phyloP scores from a whole-genome alignment of 2,329 filamentous ascomycete genomes.

The Colletotrichum filicis region DNA sequence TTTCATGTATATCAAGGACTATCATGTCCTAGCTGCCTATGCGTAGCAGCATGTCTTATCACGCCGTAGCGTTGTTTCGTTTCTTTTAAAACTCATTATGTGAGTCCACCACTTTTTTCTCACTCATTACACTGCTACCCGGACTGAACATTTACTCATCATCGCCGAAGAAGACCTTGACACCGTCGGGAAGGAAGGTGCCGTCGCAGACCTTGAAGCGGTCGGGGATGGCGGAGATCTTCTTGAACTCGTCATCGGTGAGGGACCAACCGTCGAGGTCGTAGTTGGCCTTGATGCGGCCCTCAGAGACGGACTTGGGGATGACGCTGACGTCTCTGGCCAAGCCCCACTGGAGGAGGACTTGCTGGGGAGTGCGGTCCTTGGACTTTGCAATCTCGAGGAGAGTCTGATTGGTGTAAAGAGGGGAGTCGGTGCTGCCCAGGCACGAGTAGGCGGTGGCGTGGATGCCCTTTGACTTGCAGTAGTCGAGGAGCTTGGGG shows the following conservation, averaged over 20 bases:
- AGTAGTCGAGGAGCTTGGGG: slow-evolving; percentile 81
- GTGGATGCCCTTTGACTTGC: slow-evolving; percentile 79
- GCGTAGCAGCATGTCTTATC: slow-evolving; percentile 2
- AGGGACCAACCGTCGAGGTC: slow-evolving; percentile 79
- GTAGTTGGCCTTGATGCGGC: slow-evolving; percentile 81
- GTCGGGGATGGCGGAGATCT: slow-evolving; percentile 74
- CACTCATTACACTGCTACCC: slow-evolving; percentile 11
- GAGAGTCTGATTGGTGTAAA: slow-evolving; percentile 74
- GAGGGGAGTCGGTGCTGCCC: slow-evolving; percentile 75
- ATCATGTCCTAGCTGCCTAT: background rate
- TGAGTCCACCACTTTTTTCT: slow-evolving; percentile 14
- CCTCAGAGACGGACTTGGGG: slow-evolving; percentile 82
- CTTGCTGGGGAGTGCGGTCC: slow-evolving; percentile 78
- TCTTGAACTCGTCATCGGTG: slow-evolving; percentile 76
- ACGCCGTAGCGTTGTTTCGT: slow-evolving; percentile 13
- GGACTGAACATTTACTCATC: slow-evolving; percentile 68
- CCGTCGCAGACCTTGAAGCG: slow-evolving; percentile 88
- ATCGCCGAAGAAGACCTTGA: slow-evolving; percentile 86
- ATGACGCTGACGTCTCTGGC: slow-evolving; percentile 86
- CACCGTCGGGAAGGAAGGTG: slow-evolving; percentile 69
- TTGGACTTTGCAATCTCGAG: slow-evolving; percentile 72
- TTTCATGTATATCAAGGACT: slow-evolving; percentile 24
- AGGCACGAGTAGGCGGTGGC: slow-evolving; percentile 80
- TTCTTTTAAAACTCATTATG: slow-evolving; percentile 24
- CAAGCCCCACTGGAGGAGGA: slow-evolving; percentile 83